Conservation (phyloP, 371 early-diverging fungal species). For the Conidiobolus incongruus region DNA sequence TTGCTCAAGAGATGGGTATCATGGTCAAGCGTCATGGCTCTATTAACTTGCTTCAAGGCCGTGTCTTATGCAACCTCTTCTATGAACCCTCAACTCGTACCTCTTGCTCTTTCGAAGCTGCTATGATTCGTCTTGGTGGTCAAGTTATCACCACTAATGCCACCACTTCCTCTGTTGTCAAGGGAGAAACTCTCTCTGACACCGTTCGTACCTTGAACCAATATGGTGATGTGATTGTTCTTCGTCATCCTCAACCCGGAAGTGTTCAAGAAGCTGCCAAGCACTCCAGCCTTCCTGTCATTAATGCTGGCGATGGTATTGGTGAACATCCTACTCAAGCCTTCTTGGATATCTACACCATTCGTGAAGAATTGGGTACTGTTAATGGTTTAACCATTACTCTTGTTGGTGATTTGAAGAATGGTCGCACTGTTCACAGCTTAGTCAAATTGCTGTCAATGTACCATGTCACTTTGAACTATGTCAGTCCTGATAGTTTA, state of each 20-base stretch:
- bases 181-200: conserved; percentile 87
- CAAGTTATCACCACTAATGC: conserved; percentile 63
- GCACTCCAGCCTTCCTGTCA: conserved; percentile 71
- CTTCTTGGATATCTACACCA: conserved; percentile 82
- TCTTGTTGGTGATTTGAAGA: conserved; percentile 87
- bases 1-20: conserved; percentile 92
- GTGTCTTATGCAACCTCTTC: conserved; percentile 84
- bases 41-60: conserved; percentile 63
- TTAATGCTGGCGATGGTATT: conserved; percentile 92
- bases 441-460: conserved; percentile 74
- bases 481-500: conserved; percentile 64
- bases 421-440: conserved; percentile 94
- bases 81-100: conserved; percentile 94
- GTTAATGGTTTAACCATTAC: conserved; percentile 89
- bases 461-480: conserved; percentile 81
- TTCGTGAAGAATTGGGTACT: conserved; percentile 71
- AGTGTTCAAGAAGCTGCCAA: conserved; percentile 64
- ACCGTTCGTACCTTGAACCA: conserved; percentile 82
- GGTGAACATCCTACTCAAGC: conserved; percentile 98
- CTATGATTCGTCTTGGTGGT: conserved; percentile 87
- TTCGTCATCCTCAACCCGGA: conserved; percentile 87
- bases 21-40: conserved; percentile 71
- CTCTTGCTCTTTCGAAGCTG: conserved; percentile 77
- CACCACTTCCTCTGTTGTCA: conserved; percentile 67
- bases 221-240: conserved; percentile 76